phyloP scores from a whole-genome alignment of 2,329 filamentous ascomycete genomes.

The Penicillium sp. region DNA sequence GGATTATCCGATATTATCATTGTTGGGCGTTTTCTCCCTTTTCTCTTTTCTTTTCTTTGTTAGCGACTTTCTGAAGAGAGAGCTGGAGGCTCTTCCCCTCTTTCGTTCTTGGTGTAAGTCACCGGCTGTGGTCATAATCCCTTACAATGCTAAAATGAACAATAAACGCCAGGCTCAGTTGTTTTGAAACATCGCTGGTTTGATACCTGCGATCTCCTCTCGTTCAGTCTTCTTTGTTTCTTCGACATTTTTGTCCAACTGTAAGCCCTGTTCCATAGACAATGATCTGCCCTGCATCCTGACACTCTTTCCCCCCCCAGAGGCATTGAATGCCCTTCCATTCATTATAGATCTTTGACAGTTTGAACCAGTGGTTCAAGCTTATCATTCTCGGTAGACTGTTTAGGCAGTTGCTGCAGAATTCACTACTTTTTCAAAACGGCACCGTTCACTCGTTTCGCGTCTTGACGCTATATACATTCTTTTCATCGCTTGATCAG shows the following conservation, averaged over 20 bases:
- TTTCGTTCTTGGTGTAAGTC: conserved; percentile 17
- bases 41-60: conserved; percentile 17
- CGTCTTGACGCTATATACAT: not conserved
- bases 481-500: conserved; percentile 12
- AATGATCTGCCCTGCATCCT: not conserved
- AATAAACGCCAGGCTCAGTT: conserved; percentile 2
- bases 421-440: not conserved
- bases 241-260: not conserved
- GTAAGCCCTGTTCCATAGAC: not conserved
- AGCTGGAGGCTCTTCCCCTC: conserved; percentile 32
- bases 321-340: conserved; percentile 35
- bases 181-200: conserved; percentile 25
- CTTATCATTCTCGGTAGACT: not conserved
- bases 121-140: not conserved
- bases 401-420: not conserved
- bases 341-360: conserved; percentile 12
- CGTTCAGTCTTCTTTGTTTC: not conserved
- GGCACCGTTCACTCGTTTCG: conserved; percentile 1
- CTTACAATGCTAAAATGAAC: not conserved
- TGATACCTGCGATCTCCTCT: conserved; percentile 25
- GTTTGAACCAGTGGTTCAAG: not conserved
- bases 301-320: not conserved
- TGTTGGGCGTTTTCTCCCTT: conserved; percentile 1
- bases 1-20: not conserved
- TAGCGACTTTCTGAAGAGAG: conserved; percentile 9